phyloP scores from a whole-genome alignment of 106 monocot species.

The Dendrobium chrysotoxum region DNA sequence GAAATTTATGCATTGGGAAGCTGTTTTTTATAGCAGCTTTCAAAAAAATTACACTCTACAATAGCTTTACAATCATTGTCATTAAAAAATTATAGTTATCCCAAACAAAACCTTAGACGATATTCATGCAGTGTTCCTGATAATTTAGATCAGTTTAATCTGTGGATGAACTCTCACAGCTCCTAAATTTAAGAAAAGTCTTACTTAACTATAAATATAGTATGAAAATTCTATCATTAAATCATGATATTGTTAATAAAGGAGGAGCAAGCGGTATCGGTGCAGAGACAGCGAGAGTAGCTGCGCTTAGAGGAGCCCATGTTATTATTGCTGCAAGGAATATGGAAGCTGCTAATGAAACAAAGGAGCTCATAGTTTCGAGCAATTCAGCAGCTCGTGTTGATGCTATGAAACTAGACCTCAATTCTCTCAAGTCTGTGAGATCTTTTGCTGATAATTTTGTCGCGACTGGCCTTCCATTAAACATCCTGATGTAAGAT shows the following conservation, averaged over 20 bases:
- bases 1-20: too few relatives aligned
- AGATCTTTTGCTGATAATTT: conserved; percentile 50
- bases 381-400: conserved; percentile 38
- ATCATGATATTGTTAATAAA: background rate
- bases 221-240: too few relatives aligned
- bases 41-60: too few relatives aligned
- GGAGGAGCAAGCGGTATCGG: conserved; percentile 93
- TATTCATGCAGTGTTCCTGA: too few relatives aligned
- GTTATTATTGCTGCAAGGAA: conserved; percentile 84
- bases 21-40: too few relatives aligned
- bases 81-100: too few relatives aligned
- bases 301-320: conserved; percentile 67
- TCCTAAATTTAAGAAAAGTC: too few relatives aligned
- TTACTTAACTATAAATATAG: too few relatives aligned
- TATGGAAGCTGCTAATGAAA: conserved; percentile 41
- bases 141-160: too few relatives aligned
- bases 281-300: conserved; percentile 69
- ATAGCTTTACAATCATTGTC: too few relatives aligned
- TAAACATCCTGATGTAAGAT: conserved; percentile 81
- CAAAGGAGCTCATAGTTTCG: conserved; percentile 37
- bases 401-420: conserved; percentile 67
- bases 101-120: too few relatives aligned
- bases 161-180: too few relatives aligned
- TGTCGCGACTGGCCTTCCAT: conserved; percentile 41
- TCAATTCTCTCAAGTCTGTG: conserved; percentile 73